Evolutionary conservation across 176 grass and related monocot genomes (phyloP).

Genomic region (Lolium perenne): DNA sequence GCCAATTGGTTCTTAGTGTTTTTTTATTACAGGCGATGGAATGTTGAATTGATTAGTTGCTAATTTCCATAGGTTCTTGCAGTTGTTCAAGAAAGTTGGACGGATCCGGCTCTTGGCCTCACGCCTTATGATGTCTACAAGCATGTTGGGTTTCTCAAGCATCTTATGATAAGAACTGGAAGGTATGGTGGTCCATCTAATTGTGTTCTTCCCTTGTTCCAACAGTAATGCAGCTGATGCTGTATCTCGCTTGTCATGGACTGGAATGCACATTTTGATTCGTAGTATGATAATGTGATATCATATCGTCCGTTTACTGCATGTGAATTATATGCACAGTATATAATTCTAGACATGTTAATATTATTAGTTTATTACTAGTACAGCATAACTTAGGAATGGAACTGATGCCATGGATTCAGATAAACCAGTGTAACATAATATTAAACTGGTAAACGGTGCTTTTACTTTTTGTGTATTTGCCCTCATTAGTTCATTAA

Average conservation of each 20-base stretch:
- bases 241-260: slow-evolving; percentile 9
- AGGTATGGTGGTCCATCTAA: slow-evolving; percentile 53
- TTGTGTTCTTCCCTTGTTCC: slow-evolving; percentile 13
- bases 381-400: background rate
- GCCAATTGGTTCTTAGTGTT: background rate
- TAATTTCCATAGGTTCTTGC: slow-evolving; percentile 97
- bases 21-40: slow-evolving; percentile 32
- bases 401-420: background rate
- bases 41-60: slow-evolving; percentile 54
- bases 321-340: background rate
- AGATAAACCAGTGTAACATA: slow-evolving; percentile 7
- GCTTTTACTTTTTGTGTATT: slow-evolving; percentile 16
- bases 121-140: slow-evolving; percentile 77
- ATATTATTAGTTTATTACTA: background rate
- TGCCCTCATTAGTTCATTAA: background rate
- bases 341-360: background rate
- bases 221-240: slow-evolving; percentile 17
- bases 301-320: background rate
- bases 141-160: slow-evolving; percentile 79
- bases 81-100: slow-evolving; percentile 94
- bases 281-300: background rate
- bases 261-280: background rate
- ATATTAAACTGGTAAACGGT: slow-evolving; percentile 9
- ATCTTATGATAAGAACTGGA: slow-evolving; percentile 96
- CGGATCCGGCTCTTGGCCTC: slow-evolving; percentile 65